Evolutionary conservation across 2,329 filamentous ascomycete genomes (phyloP), one percentile per base, ranked within the genome.

Genomic region (Alternaria incomplexa): DNA sequence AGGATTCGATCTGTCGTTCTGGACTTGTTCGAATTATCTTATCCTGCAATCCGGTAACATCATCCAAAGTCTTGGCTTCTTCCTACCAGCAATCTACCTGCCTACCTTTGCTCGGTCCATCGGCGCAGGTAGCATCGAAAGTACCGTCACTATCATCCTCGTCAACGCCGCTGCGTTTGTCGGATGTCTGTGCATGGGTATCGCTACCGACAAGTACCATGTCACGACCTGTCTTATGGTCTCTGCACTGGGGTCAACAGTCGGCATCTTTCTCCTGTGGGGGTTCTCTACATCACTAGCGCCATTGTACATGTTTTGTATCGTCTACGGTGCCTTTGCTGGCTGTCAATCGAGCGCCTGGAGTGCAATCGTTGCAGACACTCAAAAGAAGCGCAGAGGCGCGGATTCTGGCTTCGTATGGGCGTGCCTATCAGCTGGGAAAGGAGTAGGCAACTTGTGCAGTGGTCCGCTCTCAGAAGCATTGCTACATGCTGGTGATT

Each of bases 381-480:
- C 83, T 4, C 74, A 77, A 54, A 71, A 75, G 43, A 77, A 75
- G 48, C 75, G 80, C 15, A 64, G 60, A 32, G 67, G 70, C 11
- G 74, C 75, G n/a, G 85, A 87, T 46, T 75, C 82, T 4, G 82
- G 83, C 0, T 82, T 86, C 64, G 79, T 86, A 1, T 84, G 86
- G 60, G 81, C 81, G 0, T 78, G 83, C 13, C 75, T 87, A 56
- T 81, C 81, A 10, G 82, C 82, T 9, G 85, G 85, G 0, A 83
- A 84, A 47, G 85, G 85, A 0, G 79, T 87, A 20, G 85, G 85
- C 4, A 84, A 83, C 70, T 74, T 87, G 10, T 80, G 83, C 10
- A 82, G 80, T 62, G 85, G 85, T 4, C 85, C 85, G 0, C 71
- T 87, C 45, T 86, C 84, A 51, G 84, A 86, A 69, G 80, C 75